Conservation (phyloP, 306 rosid genomes). For the Hylodesmum podocarpum region DNA sequence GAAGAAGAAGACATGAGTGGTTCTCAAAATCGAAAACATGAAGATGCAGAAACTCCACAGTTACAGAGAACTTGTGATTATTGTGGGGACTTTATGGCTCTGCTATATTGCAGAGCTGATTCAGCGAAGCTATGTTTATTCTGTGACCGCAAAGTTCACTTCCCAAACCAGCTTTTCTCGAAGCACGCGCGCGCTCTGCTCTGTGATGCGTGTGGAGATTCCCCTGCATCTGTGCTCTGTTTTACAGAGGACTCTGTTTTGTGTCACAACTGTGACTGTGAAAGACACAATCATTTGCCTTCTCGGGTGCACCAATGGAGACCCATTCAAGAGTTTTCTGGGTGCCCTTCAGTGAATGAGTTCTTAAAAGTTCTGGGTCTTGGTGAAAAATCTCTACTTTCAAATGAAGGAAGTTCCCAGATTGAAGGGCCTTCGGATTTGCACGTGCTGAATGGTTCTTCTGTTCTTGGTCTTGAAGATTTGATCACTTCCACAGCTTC, state of each 20-base stretch:
- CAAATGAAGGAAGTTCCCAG: conserved; percentile 26
- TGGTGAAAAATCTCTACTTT: conserved; percentile 44
- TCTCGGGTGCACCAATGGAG: conserved; percentile 47
- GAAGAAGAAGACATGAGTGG: conserved; percentile 25
- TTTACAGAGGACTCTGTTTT: conserved; percentile 54
- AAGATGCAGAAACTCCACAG: background rate
- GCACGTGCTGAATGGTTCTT: conserved; percentile 54
- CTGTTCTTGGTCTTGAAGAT: conserved; percentile 51
- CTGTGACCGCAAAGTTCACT: conserved; percentile 71
- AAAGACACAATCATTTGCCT: conserved; percentile 34
- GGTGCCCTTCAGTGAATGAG: conserved; percentile 53
- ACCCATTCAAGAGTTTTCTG: conserved; percentile 63
- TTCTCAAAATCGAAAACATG: background rate
- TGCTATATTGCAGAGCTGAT: conserved; percentile 76
- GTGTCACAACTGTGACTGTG: conserved; percentile 79
- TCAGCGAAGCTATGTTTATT: conserved; percentile 73
- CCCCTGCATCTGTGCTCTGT: conserved; percentile 72
- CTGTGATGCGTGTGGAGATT: conserved; percentile 54
- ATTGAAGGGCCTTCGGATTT: conserved; percentile 38
- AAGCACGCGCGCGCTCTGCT: conserved; percentile 72
- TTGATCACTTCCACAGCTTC: conserved; percentile 48
- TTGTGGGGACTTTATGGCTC: conserved; percentile 50
- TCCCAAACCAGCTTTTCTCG: conserved; percentile 66
- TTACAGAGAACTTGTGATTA: conserved; percentile 45
- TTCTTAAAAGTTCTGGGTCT: conserved; percentile 49